Evolutionary conservation across 2,329 filamentous ascomycete genomes (phyloP).

Genomic region (Metarhizium guizhouense): DNA sequence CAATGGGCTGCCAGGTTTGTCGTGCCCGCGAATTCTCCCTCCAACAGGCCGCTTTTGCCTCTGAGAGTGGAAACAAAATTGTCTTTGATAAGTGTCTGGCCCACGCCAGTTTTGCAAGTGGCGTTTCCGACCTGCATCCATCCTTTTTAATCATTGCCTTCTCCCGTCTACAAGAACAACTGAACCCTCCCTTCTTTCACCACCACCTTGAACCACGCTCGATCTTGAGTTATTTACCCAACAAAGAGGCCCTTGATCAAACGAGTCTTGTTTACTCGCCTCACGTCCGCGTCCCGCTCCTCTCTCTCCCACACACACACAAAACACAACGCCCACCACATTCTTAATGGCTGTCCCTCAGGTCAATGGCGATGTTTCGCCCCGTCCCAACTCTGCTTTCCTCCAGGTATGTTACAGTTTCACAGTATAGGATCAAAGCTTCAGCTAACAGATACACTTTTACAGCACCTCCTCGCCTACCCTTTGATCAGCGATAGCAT

Average conservation of each 20-base stretch:
- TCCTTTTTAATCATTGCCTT: constrained; percentile 7
- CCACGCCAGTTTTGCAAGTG: constrained; percentile 3
- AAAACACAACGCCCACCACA: background rate
- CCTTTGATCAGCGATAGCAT: constrained; percentile 75
- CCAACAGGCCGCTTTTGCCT: too few relatives aligned
- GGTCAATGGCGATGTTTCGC: constrained; percentile 42
- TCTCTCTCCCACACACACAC: background rate
- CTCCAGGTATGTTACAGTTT: constrained; percentile 33
- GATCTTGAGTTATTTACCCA: background rate
- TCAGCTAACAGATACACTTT: background rate
- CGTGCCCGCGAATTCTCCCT: background rate
- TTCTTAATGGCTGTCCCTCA: constrained; percentile 30
- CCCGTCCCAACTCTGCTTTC: constrained; percentile 38
- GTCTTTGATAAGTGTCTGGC: background rate
- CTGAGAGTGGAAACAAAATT: background rate
- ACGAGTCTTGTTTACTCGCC: background rate
- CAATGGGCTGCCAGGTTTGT: background rate
- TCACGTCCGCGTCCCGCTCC: background rate
- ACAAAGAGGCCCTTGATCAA: background rate
- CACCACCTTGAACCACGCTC: background rate
- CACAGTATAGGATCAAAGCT: background rate
- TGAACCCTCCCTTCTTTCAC: background rate
- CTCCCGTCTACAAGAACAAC: constrained; percentile 1
- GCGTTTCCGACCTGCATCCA: constrained; percentile 1
- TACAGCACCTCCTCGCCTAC: constrained; percentile 74